Percentiles rank a stretch among this genome's conserved stretches.
These are phyloP conservation scores for Boletellus deceptivus DNA, from an alignment of 1,284 basidiomycete genomes.

Conservation along the genomic window DNA sequence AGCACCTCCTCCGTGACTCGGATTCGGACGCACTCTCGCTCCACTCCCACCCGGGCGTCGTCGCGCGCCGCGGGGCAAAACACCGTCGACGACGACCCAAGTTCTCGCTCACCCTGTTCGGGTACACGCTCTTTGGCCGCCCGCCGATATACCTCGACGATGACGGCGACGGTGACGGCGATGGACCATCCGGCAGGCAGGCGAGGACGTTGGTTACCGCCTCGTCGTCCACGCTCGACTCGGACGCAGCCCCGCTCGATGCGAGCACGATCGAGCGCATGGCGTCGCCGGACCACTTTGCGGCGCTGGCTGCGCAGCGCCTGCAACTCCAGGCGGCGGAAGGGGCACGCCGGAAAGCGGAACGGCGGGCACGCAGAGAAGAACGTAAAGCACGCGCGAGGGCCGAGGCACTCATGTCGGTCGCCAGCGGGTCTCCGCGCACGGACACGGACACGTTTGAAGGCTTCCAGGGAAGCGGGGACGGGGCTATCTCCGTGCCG, in stretches of 20 bases:
- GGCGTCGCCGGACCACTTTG: slow-evolving; percentile 34
- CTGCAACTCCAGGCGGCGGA: slow-evolving; percentile 37
- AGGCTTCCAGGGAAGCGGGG: slow-evolving; percentile 55
- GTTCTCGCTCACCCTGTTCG: slow-evolving; percentile 59
- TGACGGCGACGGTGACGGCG: slow-evolving; percentile 49
- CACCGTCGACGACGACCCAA: slow-evolving; percentile 35
- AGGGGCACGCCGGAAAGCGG: slow-evolving; percentile 44
- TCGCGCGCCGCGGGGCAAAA: slow-evolving; percentile 30
- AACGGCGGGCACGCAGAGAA: slow-evolving; percentile 43
- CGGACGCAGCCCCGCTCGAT: slow-evolving; percentile 64
- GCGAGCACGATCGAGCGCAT: slow-evolving; percentile 50
- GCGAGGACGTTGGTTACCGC: slow-evolving; percentile 27
- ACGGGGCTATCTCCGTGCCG: not conserved
- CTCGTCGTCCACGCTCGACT: slow-evolving; percentile 58
- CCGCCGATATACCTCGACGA: slow-evolving; percentile 53
- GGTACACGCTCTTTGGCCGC: slow-evolving; percentile 61
- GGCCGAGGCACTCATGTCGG: slow-evolving; percentile 38
- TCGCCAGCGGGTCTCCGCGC: slow-evolving; percentile 27
- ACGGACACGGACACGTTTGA: slow-evolving; percentile 45
- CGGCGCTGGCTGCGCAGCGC: slow-evolving; percentile 33
- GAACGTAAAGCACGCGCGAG: slow-evolving; percentile 49
- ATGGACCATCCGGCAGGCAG: slow-evolving; percentile 20
- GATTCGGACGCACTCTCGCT: slow-evolving; percentile 60
- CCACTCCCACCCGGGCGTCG: slow-evolving; percentile 57
- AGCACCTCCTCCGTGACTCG: slow-evolving; percentile 51